These are phyloP conservation scores for Neocucurbitaria cava DNA, from an alignment of 2,329 filamentous ascomycete genomes.

Conservation along the genomic window DNA sequence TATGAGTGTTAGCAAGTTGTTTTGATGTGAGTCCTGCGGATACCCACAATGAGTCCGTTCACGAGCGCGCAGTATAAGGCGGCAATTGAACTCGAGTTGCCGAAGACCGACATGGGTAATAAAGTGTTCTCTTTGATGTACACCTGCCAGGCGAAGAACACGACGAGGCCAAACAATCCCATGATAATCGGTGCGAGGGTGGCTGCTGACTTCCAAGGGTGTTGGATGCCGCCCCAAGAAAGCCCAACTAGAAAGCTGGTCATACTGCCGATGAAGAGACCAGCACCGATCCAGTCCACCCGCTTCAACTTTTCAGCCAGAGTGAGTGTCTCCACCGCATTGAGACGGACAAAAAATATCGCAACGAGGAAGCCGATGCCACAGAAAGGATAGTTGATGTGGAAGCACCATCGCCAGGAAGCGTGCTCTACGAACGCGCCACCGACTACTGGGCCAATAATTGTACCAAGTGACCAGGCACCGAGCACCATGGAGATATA, in stretches of 20 bases:
- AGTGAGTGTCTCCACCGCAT: constrained; percentile 22
- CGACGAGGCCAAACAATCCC: constrained; percentile 41
- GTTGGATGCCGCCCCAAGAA: constrained; percentile 52
- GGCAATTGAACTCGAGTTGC: constrained; percentile 42
- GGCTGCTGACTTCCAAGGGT: constrained; percentile 49
- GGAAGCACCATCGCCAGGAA: constrained; percentile 70
- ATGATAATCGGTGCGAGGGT: constrained; percentile 50
- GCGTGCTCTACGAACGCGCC: constrained; percentile 61
- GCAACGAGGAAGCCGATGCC: constrained; percentile 33
- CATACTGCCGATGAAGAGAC: constrained; percentile 49
- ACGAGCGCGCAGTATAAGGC: constrained; percentile 52
- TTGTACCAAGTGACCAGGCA: constrained; percentile 63
- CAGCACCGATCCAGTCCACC: constrained; percentile 54
- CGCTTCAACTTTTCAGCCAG: constrained; percentile 30
- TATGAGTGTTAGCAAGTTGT: constrained; percentile 18
- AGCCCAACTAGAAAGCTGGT: constrained; percentile 52
- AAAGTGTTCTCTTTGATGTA: constrained; percentile 45
- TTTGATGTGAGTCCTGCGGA: background rate
- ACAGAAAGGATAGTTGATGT: constrained; percentile 66
- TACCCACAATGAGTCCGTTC: constrained; percentile 54
- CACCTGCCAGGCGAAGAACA: constrained; percentile 47
- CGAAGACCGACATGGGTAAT: constrained; percentile 49
- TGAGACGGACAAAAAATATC: constrained; percentile 29
- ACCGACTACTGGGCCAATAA: constrained; percentile 56
- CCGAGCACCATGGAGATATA: constrained; percentile 49